A percentile compares a stretch with the other conserved stretches of the same genome.
These are phyloP conservation scores for Scleromitrula shiraiana DNA, from an alignment of 2,329 filamentous ascomycete species.

Conservation along the genomic window DNA sequence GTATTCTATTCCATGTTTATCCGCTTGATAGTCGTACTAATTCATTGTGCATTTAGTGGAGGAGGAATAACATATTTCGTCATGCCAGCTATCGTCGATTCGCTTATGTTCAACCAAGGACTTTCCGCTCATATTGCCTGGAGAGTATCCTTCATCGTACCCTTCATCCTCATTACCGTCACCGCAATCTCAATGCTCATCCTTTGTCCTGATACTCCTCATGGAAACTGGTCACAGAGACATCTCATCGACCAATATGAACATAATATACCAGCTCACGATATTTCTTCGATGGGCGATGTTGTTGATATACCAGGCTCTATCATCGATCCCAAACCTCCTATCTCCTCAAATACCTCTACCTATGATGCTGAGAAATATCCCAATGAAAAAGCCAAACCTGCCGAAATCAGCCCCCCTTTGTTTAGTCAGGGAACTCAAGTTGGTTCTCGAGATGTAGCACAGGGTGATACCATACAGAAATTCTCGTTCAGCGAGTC, in stretches of 20 bases:
- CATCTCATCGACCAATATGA: constrained; percentile 35
- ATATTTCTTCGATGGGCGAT: constrained; percentile 31
- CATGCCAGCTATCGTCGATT: constrained; percentile 85
- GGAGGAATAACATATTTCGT: constrained; percentile 90
- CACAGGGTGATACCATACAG: constrained; percentile 36
- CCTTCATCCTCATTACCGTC: constrained; percentile 64
- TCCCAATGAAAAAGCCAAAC: constrained; percentile 41
- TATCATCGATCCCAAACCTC: constrained; percentile 17
- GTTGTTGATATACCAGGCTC: constrained; percentile 26
- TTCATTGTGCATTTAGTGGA: constrained; percentile 35
- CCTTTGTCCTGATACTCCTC: constrained; percentile 73
- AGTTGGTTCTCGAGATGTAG: constrained; percentile 45
- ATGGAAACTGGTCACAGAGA: constrained; percentile 72
- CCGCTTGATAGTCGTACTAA: background rate
- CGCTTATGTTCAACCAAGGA: constrained; percentile 51
- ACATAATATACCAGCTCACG: constrained; percentile 39
- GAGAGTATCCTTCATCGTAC: constrained; percentile 78
- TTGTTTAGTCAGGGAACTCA: constrained; percentile 32
- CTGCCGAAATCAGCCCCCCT: constrained; percentile 34
- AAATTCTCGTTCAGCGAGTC: constrained; percentile 49
- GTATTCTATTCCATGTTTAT: background rate
- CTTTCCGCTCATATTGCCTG: constrained; percentile 64
- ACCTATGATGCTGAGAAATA: constrained; percentile 29
- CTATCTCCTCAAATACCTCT: background rate
- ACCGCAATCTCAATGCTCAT: constrained; percentile 63